These are phyloP conservation scores for Sanghuangporus sanghuang DNA, from an alignment of 1,284 basidiomycete genomes.

Conservation along the genomic window DNA sequence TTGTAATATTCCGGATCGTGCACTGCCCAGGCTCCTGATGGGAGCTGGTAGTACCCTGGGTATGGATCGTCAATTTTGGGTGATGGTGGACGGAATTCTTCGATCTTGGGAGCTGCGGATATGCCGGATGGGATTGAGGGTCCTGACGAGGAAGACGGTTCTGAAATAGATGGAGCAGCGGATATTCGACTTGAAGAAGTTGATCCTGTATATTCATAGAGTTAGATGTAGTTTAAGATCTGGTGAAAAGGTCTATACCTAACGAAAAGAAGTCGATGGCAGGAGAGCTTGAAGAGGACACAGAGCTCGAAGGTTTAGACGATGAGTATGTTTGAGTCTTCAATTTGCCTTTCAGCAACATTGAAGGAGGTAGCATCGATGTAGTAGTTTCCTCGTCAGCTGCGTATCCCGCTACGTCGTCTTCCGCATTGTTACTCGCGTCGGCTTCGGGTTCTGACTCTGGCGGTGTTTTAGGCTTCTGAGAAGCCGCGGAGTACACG, in stretches of 20 bases:
- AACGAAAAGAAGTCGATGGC: slow-evolving; percentile 66
- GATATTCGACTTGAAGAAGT: slow-evolving; percentile 22
- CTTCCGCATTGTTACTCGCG: slow-evolving; percentile 20
- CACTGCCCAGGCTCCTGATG: slow-evolving; percentile 74
- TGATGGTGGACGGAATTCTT: slow-evolving; percentile 70
- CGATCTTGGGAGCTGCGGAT: slow-evolving; percentile 65
- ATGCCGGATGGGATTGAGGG: slow-evolving; percentile 26
- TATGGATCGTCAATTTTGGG: slow-evolving; percentile 75
- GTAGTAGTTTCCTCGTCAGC: slow-evolving; percentile 14
- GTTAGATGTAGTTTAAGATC: neutral
- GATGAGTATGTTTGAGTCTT: slow-evolving; percentile 44
- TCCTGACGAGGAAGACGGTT: slow-evolving; percentile 2
- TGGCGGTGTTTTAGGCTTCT: slow-evolving; percentile 15
- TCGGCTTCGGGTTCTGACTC: neutral
- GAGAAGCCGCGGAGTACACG: slow-evolving; percentile 41
- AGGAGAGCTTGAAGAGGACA: slow-evolving; percentile 28
- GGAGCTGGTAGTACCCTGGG: slow-evolving; percentile 85
- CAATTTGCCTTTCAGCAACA: slow-evolving; percentile 46
- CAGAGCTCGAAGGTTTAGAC: slow-evolving; percentile 42
- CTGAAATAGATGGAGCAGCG: slow-evolving; percentile 16
- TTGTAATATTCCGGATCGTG: slow-evolving; percentile 76
- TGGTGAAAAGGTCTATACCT: slow-evolving; percentile 25
- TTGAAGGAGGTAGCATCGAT: slow-evolving; percentile 52
- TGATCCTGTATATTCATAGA: slow-evolving; percentile 15
- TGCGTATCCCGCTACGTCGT: slow-evolving; percentile 8